A percentile compares a stretch with the other conserved stretches of the same genome.
Evolutionary conservation across 352 stramenopile genomes (phyloP).

Genomic region (Aphanomyces invadans): DNA sequence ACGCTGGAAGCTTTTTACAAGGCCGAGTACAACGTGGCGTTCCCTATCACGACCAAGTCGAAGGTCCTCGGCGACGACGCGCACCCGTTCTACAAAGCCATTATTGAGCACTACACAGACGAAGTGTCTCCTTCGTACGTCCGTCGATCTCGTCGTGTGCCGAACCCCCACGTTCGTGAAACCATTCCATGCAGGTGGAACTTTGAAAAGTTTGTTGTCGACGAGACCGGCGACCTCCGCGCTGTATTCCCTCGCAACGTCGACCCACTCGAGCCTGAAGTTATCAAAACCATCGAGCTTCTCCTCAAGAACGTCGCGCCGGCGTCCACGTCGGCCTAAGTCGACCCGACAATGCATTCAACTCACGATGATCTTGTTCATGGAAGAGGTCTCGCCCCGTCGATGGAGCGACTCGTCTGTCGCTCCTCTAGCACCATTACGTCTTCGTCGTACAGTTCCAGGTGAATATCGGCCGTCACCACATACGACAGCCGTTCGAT

Average conservation of each 20-base stretch:
- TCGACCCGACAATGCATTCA: too few species aligned
- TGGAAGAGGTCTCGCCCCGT: background rate
- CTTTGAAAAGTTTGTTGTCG: slow-evolving; percentile 77
- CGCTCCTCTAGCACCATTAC: background rate
- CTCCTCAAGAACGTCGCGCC: slow-evolving; percentile 40
- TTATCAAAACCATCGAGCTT: slow-evolving; percentile 57
- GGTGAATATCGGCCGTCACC: slow-evolving; percentile 67
- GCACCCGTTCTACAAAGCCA: slow-evolving; percentile 54
- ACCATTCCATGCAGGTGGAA: slow-evolving; percentile 56
- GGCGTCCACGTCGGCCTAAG: background rate
- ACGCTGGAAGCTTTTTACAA: slow-evolving; percentile 44
- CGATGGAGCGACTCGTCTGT: background rate
- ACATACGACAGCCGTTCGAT: slow-evolving; percentile 77
- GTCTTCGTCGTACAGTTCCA: slow-evolving; percentile 68
- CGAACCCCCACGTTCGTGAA: background rate
- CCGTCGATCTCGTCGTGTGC: background rate
- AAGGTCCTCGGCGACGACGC: slow-evolving; percentile 39
- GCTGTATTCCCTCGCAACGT: slow-evolving; percentile 71
- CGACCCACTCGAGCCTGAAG: slow-evolving; percentile 47
- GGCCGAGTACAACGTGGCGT: slow-evolving; percentile 36
- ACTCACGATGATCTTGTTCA: too few species aligned
- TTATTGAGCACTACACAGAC: slow-evolving; percentile 52
- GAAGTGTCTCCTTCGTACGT: slow-evolving; percentile 55
- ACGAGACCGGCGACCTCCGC: slow-evolving; percentile 46
- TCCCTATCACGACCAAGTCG: slow-evolving; percentile 46